These are phyloP conservation scores for Thermochaetoides thermophila DNA, from an alignment of 495 filamentous ascomycete genomes.

Conservation along the genomic window DNA sequence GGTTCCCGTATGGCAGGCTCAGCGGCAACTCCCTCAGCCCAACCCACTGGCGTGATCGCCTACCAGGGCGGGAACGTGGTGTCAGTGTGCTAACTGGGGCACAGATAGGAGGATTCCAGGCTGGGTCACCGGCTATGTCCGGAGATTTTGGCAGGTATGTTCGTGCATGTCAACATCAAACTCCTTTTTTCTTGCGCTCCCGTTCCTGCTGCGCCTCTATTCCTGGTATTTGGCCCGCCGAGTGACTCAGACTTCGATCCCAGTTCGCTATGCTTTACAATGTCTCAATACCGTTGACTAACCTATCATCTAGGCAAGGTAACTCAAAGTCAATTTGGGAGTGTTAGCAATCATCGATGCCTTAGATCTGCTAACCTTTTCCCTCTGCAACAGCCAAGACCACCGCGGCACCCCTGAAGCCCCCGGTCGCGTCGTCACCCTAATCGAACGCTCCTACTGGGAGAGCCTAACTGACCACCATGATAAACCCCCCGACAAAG, in stretches of 20 bases:
- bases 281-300: conserved; percentile 6
- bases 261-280: conserved; percentile 3
- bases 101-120: conserved; percentile 75
- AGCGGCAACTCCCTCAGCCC: no score
- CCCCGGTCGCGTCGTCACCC: conserved; percentile 84
- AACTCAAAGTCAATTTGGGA: no score
- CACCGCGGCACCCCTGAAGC: conserved; percentile 80
- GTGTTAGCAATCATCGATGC: no score
- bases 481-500: conserved; percentile 41
- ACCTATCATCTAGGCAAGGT: conserved; percentile 40
- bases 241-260: background rate
- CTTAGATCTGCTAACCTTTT: background rate
- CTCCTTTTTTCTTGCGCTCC: background rate
- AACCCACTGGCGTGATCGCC: background rate
- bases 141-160: conserved; percentile 91
- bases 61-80: no score
- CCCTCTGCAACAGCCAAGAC: conserved; percentile 49
- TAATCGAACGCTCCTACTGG: conserved; percentile 75
- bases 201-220: background rate
- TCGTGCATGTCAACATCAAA: conserved; percentile 1
- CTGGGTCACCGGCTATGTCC: conserved; percentile 86
- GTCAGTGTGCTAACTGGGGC: no score
- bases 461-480: conserved; percentile 59
- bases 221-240: background rate
- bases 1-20: background rate